Conservation (phyloP, 2,329 filamentous ascomycete genomes). For the Curvularia verruculosa region DNA sequence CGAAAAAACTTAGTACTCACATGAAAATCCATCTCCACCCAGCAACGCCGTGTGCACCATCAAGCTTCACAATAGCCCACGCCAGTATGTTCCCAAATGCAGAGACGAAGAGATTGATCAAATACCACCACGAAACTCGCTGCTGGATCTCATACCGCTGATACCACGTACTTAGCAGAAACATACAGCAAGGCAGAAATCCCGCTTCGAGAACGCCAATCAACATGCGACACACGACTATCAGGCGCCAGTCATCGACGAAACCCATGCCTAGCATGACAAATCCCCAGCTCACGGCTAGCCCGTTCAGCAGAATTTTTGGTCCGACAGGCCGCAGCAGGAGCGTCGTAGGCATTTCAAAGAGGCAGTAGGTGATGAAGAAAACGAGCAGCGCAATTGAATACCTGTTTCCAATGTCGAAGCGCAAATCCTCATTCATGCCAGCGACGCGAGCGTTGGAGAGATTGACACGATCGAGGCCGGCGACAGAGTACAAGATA, state of each 20-base stretch:
- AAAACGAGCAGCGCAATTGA: background rate
- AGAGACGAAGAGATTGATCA: constrained; percentile 33
- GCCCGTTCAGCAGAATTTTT: background rate
- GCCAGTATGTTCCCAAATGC: constrained; percentile 26
- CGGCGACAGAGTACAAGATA: background rate
- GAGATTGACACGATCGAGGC: background rate
- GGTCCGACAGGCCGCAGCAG: background rate
- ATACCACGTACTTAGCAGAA: constrained; percentile 29
- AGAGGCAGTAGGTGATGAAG: background rate
- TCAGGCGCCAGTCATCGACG: background rate
- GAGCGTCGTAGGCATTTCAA: background rate
- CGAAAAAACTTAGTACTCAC: background rate
- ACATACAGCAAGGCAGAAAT: constrained; percentile 28
- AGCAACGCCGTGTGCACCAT: background rate
- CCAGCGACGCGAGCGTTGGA: background rate
- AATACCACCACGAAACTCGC: constrained; percentile 28
- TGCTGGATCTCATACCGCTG: constrained; percentile 28
- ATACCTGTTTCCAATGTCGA: background rate
- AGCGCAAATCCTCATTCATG: background rate
- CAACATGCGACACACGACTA: background rate
- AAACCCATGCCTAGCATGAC: background rate
- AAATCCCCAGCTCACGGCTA: background rate
- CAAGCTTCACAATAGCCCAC: background rate
- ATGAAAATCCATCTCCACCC: background rate
- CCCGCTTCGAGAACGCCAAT: constrained; percentile 9